Base-by-base conservation (phyloP, 2,329 filamentous ascomycete species). In the Boeremia lycopersici region DNA sequence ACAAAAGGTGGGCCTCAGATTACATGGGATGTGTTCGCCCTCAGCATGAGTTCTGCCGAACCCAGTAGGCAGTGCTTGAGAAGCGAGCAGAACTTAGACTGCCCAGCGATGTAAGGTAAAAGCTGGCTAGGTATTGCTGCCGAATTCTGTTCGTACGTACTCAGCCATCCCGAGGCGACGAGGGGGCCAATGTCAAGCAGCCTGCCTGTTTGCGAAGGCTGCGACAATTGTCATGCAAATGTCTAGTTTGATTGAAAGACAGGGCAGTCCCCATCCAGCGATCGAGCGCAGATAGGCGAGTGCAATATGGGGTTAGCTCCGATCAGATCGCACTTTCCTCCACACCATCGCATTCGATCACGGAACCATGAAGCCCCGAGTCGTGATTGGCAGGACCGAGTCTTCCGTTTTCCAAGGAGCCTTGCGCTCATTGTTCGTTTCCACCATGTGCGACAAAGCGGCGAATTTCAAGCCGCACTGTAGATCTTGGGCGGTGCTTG, bases 281-380 rank as follows among this genome's bases (percentile, higher is more conserved):
- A 38, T 46, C 29, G 34, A 36, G 19, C 31, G 19, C 41, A 57
- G 54, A 57, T 57, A 57, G 28, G 41, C 54, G 54, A 57, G 49
- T 10, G 15, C 30, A 33, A 23, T 29, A 52, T 53, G 15, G 34
- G 40, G 45, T 46, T 57, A 57, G 54, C 49, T 43, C 30, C 49
- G 54, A 57, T 57, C 44, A 40, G 44, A 49, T 53, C 45, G 45
- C 46, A 49, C 30, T 26, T 40, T 38, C 44, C 43, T 39, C 19
- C 42, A 36, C 17, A 42, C 30, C 31, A 50, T 33, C 41, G 35
- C 46, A 36, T 38, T 45, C 12, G 46, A 46, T 15, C 12, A 19
- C 39, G 17, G 15, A 17, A 25, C 26, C 10, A 6, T 28, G n/a
- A 25, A 12, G 19, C 30, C 17, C 13, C n/a, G 13, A 5, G 11